phyloP scores from a whole-genome alignment of 768 basidiomycete genomes.

The Dendrothele bispora region DNA sequence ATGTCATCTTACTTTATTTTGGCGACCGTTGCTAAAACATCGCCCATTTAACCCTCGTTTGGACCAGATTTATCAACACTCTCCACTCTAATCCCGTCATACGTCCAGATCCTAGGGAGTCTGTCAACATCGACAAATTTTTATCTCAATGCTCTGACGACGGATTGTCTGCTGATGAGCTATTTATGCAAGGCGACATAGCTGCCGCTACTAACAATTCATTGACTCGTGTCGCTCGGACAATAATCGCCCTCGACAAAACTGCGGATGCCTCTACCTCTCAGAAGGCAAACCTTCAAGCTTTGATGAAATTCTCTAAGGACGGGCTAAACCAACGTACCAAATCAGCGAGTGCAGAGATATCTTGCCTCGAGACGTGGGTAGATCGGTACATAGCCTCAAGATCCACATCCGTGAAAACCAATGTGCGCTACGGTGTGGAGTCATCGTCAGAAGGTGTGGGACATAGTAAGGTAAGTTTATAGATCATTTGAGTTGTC shows the following conservation, averaged over 20 bases:
- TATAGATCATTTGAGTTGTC: not conserved
- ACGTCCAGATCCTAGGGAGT: conserved; percentile 47
- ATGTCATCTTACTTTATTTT: conserved; percentile 26
- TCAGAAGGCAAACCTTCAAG: not conserved
- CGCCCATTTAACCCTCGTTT: too few relatives aligned
- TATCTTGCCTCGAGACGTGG: not conserved
- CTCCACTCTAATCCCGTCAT: conserved; percentile 44
- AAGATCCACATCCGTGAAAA: not conserved
- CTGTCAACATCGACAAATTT: conserved; percentile 57
- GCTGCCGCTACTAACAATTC: conserved; percentile 44
- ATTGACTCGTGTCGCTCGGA: conserved; percentile 50
- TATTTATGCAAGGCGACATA: conserved; percentile 50
- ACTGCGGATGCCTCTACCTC: conserved; percentile 31
- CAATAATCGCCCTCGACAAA: conserved; percentile 49
- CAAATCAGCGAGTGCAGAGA: not conserved
- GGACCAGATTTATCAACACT: conserved; percentile 59
- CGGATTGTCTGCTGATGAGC: conserved; percentile 40
- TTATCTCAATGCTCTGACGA: conserved; percentile 45
- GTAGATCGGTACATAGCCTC: not conserved
- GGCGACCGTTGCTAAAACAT: not conserved
- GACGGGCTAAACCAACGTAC: not conserved
- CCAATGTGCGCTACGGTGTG: not conserved
- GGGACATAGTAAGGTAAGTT: not conserved
- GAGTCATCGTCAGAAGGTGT: not conserved
- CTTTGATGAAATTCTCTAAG: conserved; percentile 6